phyloP scores from a whole-genome alignment of 2,329 filamentous ascomycete species.

The Hymenoscyphus linearis region DNA sequence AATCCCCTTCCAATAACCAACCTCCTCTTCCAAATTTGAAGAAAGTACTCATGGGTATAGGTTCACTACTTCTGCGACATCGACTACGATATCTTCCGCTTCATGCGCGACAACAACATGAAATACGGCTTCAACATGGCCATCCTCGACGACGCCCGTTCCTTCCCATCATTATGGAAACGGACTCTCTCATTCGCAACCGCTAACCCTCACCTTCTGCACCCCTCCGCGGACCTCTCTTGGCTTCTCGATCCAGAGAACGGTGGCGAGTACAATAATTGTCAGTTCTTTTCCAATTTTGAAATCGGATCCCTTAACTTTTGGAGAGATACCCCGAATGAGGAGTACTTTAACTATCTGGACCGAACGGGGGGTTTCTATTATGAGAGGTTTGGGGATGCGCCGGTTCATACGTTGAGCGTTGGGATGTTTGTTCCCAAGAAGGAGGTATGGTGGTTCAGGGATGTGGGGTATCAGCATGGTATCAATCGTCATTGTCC shows the following conservation, averaged over 20 bases:
- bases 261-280: constrained; percentile 89
- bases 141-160: constrained; percentile 91
- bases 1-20: constrained; percentile 22
- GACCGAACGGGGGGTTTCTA: constrained; percentile 93
- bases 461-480: constrained; percentile 96
- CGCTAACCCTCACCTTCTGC: constrained; percentile 79
- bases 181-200: constrained; percentile 87
- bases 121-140: constrained; percentile 77
- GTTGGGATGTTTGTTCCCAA: constrained; percentile 80
- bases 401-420: constrained; percentile 91
- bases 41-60: constrained; percentile 30
- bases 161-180: constrained; percentile 87
- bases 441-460: constrained; percentile 93
- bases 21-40: too few species aligned
- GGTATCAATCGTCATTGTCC: constrained; percentile 43
- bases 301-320: constrained; percentile 90
- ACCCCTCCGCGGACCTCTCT: constrained; percentile 71
- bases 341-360: constrained; percentile 82
- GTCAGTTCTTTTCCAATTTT: constrained; percentile 99
- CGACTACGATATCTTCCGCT: constrained; percentile 80
- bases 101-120: constrained; percentile 79
- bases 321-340: constrained; percentile 79
- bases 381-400: constrained; percentile 96
- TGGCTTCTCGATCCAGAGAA: constrained; percentile 79
- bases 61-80: constrained; percentile 54